Base-by-base conservation (phyloP, 1,284 basidiomycete species). In the Lignosus rhinocerotis region DNA sequence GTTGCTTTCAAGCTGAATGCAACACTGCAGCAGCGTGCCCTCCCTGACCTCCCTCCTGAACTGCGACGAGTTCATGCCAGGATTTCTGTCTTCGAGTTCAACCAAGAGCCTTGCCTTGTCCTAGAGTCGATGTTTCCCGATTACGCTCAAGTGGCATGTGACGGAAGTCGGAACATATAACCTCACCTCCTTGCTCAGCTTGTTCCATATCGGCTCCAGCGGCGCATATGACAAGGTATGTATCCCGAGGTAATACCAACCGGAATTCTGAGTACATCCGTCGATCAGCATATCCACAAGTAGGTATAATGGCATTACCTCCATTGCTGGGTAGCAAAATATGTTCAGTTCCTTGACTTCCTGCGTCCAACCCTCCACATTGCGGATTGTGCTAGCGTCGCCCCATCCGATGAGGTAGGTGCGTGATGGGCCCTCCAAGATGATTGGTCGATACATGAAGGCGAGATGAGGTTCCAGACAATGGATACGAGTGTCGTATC, bases 401-500 rank as follows among this genome's bases (percentile, higher is more conserved):
- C 78, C 77, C 83, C 84, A 87, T 60, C 82, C 81, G 48, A 87
- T 72, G 25, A 86, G 63, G 58, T 79, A 77, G 5, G 79, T 78
- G 16, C 66, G 69, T 2, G 62, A 62, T 3, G 73, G 71, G 1
- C 72, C 75, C 52, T 87, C 84, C 25, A 84, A 72, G 21, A 82
- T 72, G 39, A 84, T 72, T 0, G 85, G 85, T 56, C 83, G 78
- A 50, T 79, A 76, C 8, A 84, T 46, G 60, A 86, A 87, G 0
- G 76, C 80, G 56, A 78, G 65, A 30, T 78, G 63, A 1, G 54
- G 51, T 33, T 69, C 61, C 21, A 76, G 72, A 44, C 75, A 71
- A 6, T 25, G 25, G 25, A 82, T 50, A 10, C 76, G 75, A 34
- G 78, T 67, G 49, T 75, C 70, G n/a, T 75, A 67, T 5, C 75